These are phyloP conservation scores for Claviceps fusiformis DNA, from an alignment of 2,329 filamentous ascomycete genomes.

Conservation along the genomic window DNA sequence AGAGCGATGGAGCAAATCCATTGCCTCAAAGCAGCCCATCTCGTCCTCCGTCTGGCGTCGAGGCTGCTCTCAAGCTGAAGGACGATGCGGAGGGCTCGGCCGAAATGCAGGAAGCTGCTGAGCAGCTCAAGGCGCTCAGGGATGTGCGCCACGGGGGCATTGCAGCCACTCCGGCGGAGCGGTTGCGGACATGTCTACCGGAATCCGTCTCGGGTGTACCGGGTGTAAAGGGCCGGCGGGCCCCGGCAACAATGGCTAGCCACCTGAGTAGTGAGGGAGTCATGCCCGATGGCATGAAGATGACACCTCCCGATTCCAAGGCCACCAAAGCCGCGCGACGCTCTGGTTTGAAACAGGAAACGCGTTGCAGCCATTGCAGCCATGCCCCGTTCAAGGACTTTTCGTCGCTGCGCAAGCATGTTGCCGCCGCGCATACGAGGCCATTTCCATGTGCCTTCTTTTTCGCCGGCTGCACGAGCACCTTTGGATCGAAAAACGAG, in stretches of 20 bases:
- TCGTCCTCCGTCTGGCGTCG: conserved; percentile 4
- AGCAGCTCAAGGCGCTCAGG: conserved; percentile 52
- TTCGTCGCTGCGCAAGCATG: conserved; percentile 51
- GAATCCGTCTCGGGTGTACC: conserved; percentile 22
- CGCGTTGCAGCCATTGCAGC: conserved; percentile 45
- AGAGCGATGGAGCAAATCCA: conserved; percentile 13
- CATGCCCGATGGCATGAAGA: conserved; percentile 12
- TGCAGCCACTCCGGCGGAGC: conserved; percentile 20
- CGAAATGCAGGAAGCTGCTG: conserved; percentile 55
- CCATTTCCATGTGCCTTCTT: conserved; percentile 79
- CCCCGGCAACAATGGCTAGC: conserved; percentile 20
- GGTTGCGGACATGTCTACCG: conserved; percentile 25
- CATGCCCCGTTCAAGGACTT: conserved; percentile 55
- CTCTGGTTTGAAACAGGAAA: conserved; percentile 45
- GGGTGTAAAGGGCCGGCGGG: conserved; percentile 9
- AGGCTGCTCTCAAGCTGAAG: conserved; percentile 18
- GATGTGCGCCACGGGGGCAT: conserved; percentile 45
- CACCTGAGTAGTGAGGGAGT: conserved; percentile 14
- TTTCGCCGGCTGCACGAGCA: conserved; percentile 69
- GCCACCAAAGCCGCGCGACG: conserved; percentile 28
- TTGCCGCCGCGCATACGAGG: conserved; percentile 54
- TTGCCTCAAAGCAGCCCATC: conserved; percentile 17
- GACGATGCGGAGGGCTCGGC: conserved; percentile 43
- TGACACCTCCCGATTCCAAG: conserved; percentile 15
- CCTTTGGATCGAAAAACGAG: conserved; percentile 88